Base-by-base conservation (phyloP, 1,139 yeast genomes). In the Diutina rugosa region DNA sequence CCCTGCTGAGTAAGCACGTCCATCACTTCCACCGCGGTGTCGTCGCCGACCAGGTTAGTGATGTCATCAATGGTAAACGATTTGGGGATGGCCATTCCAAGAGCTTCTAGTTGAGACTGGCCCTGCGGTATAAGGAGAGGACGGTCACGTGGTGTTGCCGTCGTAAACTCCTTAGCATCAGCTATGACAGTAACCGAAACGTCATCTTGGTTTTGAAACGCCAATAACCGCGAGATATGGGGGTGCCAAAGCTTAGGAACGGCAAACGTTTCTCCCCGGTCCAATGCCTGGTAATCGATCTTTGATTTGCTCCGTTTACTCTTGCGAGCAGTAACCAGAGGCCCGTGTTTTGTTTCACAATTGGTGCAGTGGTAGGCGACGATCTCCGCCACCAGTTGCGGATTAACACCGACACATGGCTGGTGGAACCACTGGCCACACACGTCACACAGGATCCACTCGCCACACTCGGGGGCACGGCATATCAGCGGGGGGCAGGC, bases 1-100 rank as follows among this genome's bases (percentile, higher is more conserved):
- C 81, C 78, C 58, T 85, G 87, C 63, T 90, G 97, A 0, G 95
- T 85, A 21, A 88, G 76, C 5, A 90, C 96, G 65, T 90, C 96
- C 95, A 89, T 88, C 1, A 90, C 97, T 59, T 90, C 96, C 1
- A 90, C 78, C 0, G 80, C 78, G 2, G 73, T 70, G 49, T 84
- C 87, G 1, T 70, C 78, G 0, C 96, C 97, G 28, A 89, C 78
- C 32, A 74, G 67, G 3, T 77, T 77, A 0, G 87, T 75, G 1
- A 90, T 78, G 58, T 80, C 73, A 55, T 80, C 78, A 7, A 88
- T 83, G 5, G 82, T 75, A 6, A 81, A 65, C 7, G 68, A 58
- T 4, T 62, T 60, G 0, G 83, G 82, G 12, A 74, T 62, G 48
- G 61, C 47, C 69, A 81, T 73, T 0, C 82, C 78, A 41, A 56